These are phyloP conservation scores for Penicillium sp. DNA, from an alignment of 2,329 filamentous ascomycete species.

Conservation along the genomic window DNA sequence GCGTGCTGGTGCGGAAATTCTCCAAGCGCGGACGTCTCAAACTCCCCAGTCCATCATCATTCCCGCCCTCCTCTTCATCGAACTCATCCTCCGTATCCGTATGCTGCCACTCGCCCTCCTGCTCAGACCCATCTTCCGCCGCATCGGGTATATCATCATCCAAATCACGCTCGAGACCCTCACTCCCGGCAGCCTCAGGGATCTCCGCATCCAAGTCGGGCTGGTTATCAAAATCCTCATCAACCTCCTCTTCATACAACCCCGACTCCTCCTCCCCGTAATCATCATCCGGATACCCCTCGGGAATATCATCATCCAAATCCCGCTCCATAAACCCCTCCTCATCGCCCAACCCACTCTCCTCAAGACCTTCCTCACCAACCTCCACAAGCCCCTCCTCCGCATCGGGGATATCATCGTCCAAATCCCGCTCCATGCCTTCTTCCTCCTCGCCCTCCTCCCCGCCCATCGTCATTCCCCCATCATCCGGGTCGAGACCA, in stretches of 20 bases:
- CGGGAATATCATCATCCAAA: conserved; percentile 63
- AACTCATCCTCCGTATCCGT: conserved; percentile 72
- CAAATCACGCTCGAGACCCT: conserved; percentile 64
- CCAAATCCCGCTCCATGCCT: conserved; percentile 45
- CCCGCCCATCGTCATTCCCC: conserved; percentile 27
- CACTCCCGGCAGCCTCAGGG: conserved; percentile 50
- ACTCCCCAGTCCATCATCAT: conserved; percentile 36
- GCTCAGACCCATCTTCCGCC: conserved; percentile 46
- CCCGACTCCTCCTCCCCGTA: conserved; percentile 42
- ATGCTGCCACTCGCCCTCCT: conserved; percentile 69
- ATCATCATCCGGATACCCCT: conserved; percentile 52
- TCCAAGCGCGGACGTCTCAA: conserved; percentile 29
- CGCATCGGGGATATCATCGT: conserved; percentile 50
- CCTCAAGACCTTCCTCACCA: conserved; percentile 50
- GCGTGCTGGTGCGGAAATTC: conserved; percentile 36
- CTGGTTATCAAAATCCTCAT: conserved; percentile 46
- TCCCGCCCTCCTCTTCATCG: conserved; percentile 39
- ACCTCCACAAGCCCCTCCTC: conserved; percentile 45
- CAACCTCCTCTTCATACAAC: conserved; percentile 30
- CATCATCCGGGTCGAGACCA: conserved; percentile 42
- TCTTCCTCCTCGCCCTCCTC: conserved; percentile 43
- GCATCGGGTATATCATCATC: conserved; percentile 70
- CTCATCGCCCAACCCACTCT: conserved; percentile 47
- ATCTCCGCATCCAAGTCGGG: conserved; percentile 61
- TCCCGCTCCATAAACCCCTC: conserved; percentile 49